Base-by-base conservation (phyloP, 1,139 yeast genomes). In the Tardiomyces depauwii region DNA sequence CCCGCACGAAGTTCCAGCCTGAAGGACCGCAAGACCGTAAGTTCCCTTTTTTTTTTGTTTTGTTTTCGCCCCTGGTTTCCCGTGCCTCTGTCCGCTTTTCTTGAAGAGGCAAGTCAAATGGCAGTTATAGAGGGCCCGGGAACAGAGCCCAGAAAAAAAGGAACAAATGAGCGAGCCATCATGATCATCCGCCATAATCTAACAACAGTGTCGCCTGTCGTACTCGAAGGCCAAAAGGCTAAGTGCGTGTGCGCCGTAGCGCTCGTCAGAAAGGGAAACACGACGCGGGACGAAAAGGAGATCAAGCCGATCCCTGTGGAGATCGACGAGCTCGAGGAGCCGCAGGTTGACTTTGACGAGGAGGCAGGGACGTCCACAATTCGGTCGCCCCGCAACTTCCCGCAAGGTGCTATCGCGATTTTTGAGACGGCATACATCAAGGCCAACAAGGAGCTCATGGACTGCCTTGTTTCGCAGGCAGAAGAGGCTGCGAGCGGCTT, bases 381-480 rank as follows among this genome's bases (percentile, higher is more conserved):
- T 45, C 67, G 63, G 1, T 66, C 84, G 5, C 80, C 82, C 1
- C 71, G 65, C 0, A 53, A 70, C 41, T 89, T 91, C 63, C 87
- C 91, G 2, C 93, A 85, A 45, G 98, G 98, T 1, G 82, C 96
- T 0, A 86, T 91, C 55, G 88, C 95, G 0, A 82, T 91, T 2
- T 75, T 86, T 56, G 74, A 81, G 40, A 88, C 97, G 0, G 71
- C 60, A 3, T 53, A 76, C 50, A 60, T 66, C 23, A 71, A 70
- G 19, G 82, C 85, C 47, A 82, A 82, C 47, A 71, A 72, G 9
- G 70, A 73, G 2, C 65, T 87, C 43, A 4, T 36, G 18, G 21
- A 36, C 18, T n/a, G 11, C 12, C 13, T 36, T 5, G 7, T 13
- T 4, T 10, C 11, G 11, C 53, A 52, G 23, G 49, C 53, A 2